Conservation (phyloP, 2,329 filamentous ascomycete species). For the Beauveria sp. region DNA sequence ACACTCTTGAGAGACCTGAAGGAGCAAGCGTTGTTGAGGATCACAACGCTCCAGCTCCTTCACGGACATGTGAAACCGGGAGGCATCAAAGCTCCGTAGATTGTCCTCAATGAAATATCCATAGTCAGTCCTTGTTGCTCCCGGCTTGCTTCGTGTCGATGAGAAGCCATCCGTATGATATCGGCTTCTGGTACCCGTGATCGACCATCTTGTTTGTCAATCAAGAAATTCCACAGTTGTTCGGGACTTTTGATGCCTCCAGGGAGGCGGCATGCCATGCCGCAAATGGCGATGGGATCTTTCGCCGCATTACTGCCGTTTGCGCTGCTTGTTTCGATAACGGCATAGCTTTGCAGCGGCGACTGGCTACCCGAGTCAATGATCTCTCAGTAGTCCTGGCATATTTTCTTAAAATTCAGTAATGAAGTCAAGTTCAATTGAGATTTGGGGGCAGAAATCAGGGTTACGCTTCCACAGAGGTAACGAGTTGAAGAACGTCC, state of each 20-base stretch:
- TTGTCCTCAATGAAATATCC: constrained; percentile 12
- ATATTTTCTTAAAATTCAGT: neutral
- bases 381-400: neutral
- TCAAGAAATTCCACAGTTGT: constrained; percentile 13
- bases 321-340: neutral
- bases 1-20: constrained; percentile 23
- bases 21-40: constrained; percentile 23
- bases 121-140: constrained; percentile 8
- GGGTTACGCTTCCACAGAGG: neutral
- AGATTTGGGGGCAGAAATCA: neutral
- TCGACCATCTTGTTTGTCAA: constrained; percentile 9
- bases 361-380: neutral
- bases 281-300: constrained; percentile 12
- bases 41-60: constrained; percentile 15
- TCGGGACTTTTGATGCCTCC: constrained; percentile 9
- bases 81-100: neutral
- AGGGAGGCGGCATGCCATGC: constrained; percentile 13
- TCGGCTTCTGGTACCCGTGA: constrained; percentile 11
- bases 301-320: neutral
- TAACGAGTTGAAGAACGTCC: neutral
- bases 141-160: neutral
- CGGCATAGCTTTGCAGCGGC: neutral
- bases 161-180: constrained; percentile 14
- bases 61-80: neutral
- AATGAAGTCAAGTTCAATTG: neutral